A percentile compares a stretch with the other conserved stretches of the same genome.
Conservation (phyloP, 495 filamentous ascomycete species). For the Talaromyces liani region DNA sequence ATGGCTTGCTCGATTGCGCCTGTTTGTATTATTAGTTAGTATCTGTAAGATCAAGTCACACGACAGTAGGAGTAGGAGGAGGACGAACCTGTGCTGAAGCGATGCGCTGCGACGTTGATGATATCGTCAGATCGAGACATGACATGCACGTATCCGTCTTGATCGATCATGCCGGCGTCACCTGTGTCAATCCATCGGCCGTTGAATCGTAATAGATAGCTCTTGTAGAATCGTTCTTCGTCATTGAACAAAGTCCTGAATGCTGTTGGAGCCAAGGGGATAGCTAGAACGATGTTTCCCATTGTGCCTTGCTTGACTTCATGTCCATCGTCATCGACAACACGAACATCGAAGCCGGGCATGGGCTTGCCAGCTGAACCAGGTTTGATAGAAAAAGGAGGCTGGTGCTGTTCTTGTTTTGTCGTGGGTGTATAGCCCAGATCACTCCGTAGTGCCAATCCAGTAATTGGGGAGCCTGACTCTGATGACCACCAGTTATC, state of each 20-base stretch:
- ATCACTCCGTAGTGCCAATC: constrained; percentile 50
- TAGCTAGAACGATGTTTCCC: constrained; percentile 84
- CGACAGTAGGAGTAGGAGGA: neutral
- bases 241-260: constrained; percentile 82
- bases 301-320: constrained; percentile 61
- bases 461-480: constrained; percentile 82
- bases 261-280: constrained; percentile 77
- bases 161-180: constrained; percentile 79
- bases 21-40: constrained; percentile 17
- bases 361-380: constrained; percentile 84
- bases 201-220: constrained; percentile 72
- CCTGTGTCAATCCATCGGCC: constrained; percentile 85
- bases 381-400: constrained; percentile 56
- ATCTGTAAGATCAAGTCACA: neutral
- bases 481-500: constrained; percentile 98
- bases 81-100: constrained; percentile 73
- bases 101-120: constrained; percentile 91
- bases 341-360: constrained; percentile 81
- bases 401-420: constrained; percentile 10
- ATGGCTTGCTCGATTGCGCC: constrained; percentile 86
- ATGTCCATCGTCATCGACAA: constrained; percentile 72
- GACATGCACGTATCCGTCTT: constrained; percentile 75
- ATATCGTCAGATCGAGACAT: constrained; percentile 87
- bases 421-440: constrained; percentile 21
- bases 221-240: constrained; percentile 71